Base-by-base conservation (phyloP, 2,329 filamentous ascomycete genomes). In the Fusarium verticillioides region DNA sequence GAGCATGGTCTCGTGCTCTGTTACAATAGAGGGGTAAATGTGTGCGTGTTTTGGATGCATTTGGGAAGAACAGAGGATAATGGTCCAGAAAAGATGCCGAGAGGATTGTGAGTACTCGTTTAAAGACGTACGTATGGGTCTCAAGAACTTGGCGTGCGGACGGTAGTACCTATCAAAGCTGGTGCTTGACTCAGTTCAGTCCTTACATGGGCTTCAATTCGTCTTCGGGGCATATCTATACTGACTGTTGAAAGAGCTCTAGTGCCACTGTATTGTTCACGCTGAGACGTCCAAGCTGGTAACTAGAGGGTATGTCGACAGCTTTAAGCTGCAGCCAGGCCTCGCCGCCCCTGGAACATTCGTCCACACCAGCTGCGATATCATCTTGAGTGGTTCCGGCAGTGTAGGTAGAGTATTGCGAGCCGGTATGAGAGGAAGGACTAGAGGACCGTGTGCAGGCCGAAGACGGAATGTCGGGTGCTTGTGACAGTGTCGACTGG, bases 321-420 rank as follows among this genome's bases (percentile, higher is more conserved):
- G 11, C n/a, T 37, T 28, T 53, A 1, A 53, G 32, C 18, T 53
- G 49, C 7, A 53, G 30, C 49, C 49, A 53, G 15, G 32, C 6
- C 23, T 37, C 49, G 4, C 6, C 6, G 6, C 16, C 23, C 18
- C 4, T 0, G 0, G 18, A 3, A 26, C 4, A 8, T 26, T 7
- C 3, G 4, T 11, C 6, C 4, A 37, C 4, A 16, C 18, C 13
- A 8, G 23, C 1, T 37, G 9, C 18, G 10, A 12, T 9, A 53
- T 4, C 4, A 4, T 26, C 11, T 26, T 13, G 16, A 36, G n/a
- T 10, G 8, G 30, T 19, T 16, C 0, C 18, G 3, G 21, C 4
- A 11, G 32, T 7, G 12, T 18, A 12, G 8, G 18, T 15, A 9
- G 32, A 53, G 11, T 16, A 53, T 26, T 53, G 32, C 19, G 49